Evolutionary conservation across 768 basidiomycete genomes (phyloP).

Genomic region (Kondoa subrosea): DNA sequence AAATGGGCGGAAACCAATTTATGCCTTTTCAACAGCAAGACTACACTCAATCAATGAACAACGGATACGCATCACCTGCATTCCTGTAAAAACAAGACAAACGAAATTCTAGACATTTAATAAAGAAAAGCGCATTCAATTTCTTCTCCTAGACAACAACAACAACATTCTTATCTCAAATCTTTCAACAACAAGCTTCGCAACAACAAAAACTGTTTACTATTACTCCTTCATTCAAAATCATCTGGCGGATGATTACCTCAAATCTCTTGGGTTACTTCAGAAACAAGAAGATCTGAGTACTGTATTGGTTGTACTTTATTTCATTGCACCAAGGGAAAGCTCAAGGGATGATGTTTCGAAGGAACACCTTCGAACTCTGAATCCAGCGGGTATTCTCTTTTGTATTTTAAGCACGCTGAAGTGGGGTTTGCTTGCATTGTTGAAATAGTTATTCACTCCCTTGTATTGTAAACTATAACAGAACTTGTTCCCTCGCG

Average conservation of each 20-base stretch:
- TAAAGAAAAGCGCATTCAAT: no score
- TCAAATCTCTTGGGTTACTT: background rate
- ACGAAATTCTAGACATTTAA: no score
- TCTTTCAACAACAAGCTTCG: background rate
- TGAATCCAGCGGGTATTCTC: no score
- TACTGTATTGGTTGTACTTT: background rate
- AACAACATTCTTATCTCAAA: background rate
- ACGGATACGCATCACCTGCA: background rate
- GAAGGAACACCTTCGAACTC: no score
- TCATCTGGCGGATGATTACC: background rate
- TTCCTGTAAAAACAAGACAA: background rate
- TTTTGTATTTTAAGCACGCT: no score
- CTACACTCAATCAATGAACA: background rate
- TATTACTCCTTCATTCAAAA: background rate
- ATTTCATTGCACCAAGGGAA: background rate
- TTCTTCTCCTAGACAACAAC: background rate
- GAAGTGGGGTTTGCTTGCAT: no score
- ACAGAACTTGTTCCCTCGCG: no score
- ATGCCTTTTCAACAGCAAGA: background rate
- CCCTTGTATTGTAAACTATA: no score
- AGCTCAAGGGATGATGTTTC: background rate
- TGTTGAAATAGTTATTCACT: no score
- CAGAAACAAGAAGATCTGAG: background rate
- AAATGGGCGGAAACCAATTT: background rate
- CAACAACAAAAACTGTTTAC: background rate